Evolutionary conservation across 192 early-diverging fungal species (phyloP).

Genomic region (Umbelopsis sp.): DNA sequence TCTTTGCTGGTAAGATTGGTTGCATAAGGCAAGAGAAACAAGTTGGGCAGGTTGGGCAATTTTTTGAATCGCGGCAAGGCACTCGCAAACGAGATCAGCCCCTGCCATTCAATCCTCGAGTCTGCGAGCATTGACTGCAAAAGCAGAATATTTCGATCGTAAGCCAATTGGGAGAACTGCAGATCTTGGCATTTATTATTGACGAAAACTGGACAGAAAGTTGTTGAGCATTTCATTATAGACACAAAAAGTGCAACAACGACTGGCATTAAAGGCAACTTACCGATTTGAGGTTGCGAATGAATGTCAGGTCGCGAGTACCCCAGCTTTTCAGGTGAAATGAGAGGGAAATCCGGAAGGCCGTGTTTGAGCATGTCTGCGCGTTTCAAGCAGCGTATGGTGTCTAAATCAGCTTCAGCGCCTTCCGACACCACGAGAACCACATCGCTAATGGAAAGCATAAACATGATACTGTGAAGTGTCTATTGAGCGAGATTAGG

Average conservation of each 20-base stretch:
- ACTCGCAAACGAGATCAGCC: conserved; percentile 31
- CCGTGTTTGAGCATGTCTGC: conserved; percentile 40
- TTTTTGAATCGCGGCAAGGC: conserved; percentile 28
- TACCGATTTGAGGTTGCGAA: conserved; percentile 45
- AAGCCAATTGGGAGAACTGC: conserved; percentile 37
- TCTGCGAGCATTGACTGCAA: conserved; percentile 29
- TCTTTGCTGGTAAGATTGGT: conserved; percentile 1
- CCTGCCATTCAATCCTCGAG: conserved; percentile 39
- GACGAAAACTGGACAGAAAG: conserved; percentile 34
- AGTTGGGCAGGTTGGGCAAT: conserved; percentile 19
- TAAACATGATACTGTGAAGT: conserved; percentile 55
- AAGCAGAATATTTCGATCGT: conserved; percentile 8
- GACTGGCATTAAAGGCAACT: background rate
- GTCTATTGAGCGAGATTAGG: conserved; percentile 33
- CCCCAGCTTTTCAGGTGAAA: conserved; percentile 11
- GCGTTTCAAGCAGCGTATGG: conserved; percentile 29
- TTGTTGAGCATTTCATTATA: background rate
- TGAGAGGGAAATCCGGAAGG: conserved; percentile 37
- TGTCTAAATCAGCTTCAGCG: conserved; percentile 35
- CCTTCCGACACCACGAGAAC: conserved; percentile 58
- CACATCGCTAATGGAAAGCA: conserved; percentile 68
- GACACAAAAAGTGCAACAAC: background rate
- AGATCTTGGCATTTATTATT: conserved; percentile 33
- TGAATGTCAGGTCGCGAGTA: conserved; percentile 23
- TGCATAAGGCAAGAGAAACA: conserved; percentile 39